phyloP scores from a whole-genome alignment of 2,329 filamentous ascomycete genomes.

The Fusarium acutatum region DNA sequence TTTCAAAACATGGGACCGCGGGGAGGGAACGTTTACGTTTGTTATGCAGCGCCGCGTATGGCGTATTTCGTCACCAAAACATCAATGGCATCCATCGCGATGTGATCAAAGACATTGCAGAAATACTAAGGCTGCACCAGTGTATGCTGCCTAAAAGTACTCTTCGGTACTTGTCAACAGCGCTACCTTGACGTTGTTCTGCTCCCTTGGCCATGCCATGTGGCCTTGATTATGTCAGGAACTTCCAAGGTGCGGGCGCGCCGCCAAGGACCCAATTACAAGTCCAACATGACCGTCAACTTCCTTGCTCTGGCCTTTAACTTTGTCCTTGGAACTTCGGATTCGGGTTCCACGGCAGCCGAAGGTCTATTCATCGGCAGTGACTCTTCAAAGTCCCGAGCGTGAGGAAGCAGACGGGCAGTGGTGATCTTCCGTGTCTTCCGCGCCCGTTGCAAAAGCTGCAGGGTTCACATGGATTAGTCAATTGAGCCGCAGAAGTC shows the following conservation, averaged over 20 bases:
- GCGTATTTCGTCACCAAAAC: constrained; percentile 16
- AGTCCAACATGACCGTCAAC: neutral
- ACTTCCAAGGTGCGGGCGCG: constrained; percentile 5
- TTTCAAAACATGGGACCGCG: constrained; percentile 28
- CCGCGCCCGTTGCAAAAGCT: neutral
- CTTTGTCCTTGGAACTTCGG: neutral
- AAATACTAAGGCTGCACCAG: constrained; percentile 1
- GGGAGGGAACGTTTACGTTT: neutral
- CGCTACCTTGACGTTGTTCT: neutral
- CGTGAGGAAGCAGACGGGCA: neutral
- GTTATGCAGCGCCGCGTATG: neutral
- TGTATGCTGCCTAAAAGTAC: neutral
- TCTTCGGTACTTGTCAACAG: neutral
- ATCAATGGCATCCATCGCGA: neutral
- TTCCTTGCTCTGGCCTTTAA: constrained; percentile 4
- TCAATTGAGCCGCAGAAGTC: neutral
- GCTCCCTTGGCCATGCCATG: neutral
- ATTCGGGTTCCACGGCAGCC: neutral
- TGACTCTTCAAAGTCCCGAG: neutral
- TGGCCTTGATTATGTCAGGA: neutral
- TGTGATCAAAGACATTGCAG: constrained; percentile 1
- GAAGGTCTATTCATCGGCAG: neutral
- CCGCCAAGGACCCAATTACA: neutral
- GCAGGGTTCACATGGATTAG: neutral
- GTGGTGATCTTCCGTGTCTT: constrained; percentile 15